Percentiles rank a stretch among this genome's conserved stretches.
phyloP scores from a whole-genome alignment of 495 filamentous ascomycete species.

The Astrocystis sublimbata region DNA sequence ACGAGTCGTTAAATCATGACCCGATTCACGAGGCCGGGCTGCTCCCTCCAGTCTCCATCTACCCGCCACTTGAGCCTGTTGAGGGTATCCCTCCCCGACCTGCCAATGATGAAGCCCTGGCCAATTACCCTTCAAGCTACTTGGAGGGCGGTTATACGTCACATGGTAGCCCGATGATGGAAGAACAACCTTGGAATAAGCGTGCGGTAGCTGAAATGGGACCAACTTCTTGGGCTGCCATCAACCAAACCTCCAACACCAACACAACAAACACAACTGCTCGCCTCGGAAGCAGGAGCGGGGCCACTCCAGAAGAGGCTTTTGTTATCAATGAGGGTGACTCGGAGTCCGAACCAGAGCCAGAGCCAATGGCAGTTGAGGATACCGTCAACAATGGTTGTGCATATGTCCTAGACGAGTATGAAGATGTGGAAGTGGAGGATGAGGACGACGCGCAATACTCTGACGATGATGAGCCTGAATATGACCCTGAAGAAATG shows the following conservation, averaged over 20 bases:
- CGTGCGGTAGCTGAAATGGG: background rate
- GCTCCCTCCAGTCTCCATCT: background rate
- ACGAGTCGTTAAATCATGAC: background rate
- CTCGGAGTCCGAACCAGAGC: constrained; percentile 11
- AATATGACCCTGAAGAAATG: constrained; percentile 36
- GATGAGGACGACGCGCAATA: constrained; percentile 30
- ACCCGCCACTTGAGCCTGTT: background rate
- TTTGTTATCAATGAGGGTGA: constrained; percentile 31
- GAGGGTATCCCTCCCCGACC: background rate
- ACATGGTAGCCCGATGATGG: background rate
- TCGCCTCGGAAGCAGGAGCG: constrained; percentile 23
- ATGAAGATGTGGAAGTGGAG: constrained; percentile 30
- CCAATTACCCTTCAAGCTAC: constrained; percentile 12
- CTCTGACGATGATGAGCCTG: constrained; percentile 42
- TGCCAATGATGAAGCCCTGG: background rate
- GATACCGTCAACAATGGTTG: constrained; percentile 25
- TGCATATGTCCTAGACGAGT: constrained; percentile 24
- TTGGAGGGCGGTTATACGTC: constrained; percentile 1
- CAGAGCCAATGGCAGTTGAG: constrained; percentile 20
- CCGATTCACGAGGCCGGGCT: background rate
- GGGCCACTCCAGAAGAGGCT: constrained; percentile 25
- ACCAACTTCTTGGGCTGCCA: constrained; percentile 22
- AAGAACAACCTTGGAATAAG: background rate
- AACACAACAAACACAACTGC: constrained; percentile 15
- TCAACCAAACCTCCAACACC: constrained; percentile 23